phyloP scores from a whole-genome alignment of 768 basidiomycete species.

The Russula griseocarnosa region DNA sequence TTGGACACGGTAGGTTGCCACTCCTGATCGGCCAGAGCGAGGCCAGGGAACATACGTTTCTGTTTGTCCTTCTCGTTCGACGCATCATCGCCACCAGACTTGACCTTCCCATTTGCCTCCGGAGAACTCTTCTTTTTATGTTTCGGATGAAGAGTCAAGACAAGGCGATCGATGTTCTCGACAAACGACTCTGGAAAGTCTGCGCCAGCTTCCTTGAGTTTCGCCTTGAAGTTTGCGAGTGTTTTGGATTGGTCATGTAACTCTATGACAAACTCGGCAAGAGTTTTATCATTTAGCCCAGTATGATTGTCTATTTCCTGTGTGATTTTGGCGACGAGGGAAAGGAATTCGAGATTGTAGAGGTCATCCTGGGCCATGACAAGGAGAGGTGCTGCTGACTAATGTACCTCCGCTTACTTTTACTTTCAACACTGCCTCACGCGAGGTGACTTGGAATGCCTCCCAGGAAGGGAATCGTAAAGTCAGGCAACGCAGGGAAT shows the following conservation, averaged over 20 bases:
- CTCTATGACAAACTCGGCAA: conserved; percentile 92
- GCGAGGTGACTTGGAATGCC: conserved; percentile 44
- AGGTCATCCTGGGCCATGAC: conserved; percentile 71
- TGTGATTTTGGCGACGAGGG: conserved; percentile 84
- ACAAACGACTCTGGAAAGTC: conserved; percentile 87
- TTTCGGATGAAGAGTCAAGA: conserved; percentile 92
- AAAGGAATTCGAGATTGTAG: conserved; percentile 89
- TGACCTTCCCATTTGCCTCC: conserved; percentile 38
- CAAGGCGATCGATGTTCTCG: conserved; percentile 90
- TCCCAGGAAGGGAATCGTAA: conserved; percentile 72
- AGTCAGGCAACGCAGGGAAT: conserved; percentile 88
- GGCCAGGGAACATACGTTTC: conserved; percentile 85
- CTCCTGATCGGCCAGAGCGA: conserved; percentile 76
- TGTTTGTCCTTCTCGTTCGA: conserved; percentile 68
- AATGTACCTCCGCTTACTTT: not conserved
- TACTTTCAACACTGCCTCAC: too few relatives aligned
- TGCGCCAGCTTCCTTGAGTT: conserved; percentile 72
- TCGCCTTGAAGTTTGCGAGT: conserved; percentile 73
- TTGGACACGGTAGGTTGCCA: conserved; percentile 56
- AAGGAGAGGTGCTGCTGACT: conserved; percentile 22
- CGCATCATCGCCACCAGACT: conserved; percentile 35
- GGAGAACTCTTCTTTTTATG: conserved; percentile 72
- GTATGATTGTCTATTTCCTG: conserved; percentile 90
- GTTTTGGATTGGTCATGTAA: conserved; percentile 83
- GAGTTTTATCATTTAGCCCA: conserved; percentile 81